Evolutionary conservation across 306 rosid species (phyloP).

Genomic region (Arachis hypogaea): DNA sequence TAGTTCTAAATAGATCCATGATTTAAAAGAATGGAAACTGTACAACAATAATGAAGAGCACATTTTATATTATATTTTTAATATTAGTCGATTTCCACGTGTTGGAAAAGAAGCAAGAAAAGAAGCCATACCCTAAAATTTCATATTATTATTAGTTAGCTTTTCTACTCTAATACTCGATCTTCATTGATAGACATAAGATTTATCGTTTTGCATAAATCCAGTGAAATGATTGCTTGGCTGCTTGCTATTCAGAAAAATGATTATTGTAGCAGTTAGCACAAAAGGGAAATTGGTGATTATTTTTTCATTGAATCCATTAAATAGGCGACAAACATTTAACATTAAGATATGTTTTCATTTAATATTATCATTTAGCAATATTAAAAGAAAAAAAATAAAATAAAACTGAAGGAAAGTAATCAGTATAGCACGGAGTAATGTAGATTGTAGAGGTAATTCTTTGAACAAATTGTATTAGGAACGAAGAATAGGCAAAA

Average conservation of each 20-base stretch:
- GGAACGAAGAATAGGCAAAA: no score
- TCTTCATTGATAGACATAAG: constrained; percentile 2
- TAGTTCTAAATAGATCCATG: neutral
- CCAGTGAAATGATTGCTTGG: constrained; percentile 8
- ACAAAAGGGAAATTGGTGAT: no score
- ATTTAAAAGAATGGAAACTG: no score
- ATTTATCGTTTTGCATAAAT: neutral
- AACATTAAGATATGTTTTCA: no score
- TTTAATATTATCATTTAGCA: no score
- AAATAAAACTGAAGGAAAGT: no score
- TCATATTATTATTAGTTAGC: neutral
- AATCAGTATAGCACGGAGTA: no score
- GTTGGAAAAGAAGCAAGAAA: constrained; percentile 17
- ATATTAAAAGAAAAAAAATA: no score
- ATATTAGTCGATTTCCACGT: constrained; percentile 32
- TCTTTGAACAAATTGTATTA: neutral
- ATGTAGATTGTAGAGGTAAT: no score
- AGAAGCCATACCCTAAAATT: neutral
- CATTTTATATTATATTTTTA: neutral
- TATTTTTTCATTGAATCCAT: no score
- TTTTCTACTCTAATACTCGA: neutral
- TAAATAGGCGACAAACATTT: no score
- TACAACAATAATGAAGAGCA: no score
- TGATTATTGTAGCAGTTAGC: neutral
- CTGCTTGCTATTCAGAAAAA: constrained; percentile 19